Percentiles rank a stretch among this genome's conserved stretches.
phyloP scores from a whole-genome alignment of 2,329 filamentous ascomycete genomes.

The Penicillium sp. region DNA sequence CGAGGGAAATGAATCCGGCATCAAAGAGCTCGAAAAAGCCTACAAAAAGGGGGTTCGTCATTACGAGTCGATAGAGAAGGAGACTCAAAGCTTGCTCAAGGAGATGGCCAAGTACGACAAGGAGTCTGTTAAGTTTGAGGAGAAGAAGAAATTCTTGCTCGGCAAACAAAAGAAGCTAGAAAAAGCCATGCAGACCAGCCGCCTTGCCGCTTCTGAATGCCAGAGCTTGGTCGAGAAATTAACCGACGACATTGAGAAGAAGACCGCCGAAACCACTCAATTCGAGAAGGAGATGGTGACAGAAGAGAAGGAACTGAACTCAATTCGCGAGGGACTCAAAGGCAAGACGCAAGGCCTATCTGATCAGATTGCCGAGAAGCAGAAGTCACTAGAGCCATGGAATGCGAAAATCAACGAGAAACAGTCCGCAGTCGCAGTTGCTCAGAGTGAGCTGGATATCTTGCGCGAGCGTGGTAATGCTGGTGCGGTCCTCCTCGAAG shows the following conservation, averaged over 20 bases:
- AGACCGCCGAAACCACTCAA: conserved; percentile 68
- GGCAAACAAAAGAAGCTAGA: conserved; percentile 94
- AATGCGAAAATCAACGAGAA: conserved; percentile 96
- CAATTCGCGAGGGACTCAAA: conserved; percentile 83
- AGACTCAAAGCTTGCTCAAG: conserved; percentile 74
- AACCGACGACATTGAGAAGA: conserved; percentile 71
- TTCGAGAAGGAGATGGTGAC: conserved; percentile 73
- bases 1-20: conserved; percentile 81
- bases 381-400: conserved; percentile 95
- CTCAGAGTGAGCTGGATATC: conserved; percentile 91
- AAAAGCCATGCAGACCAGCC: conserved; percentile 76
- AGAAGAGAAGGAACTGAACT: conserved; percentile 78
- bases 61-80: conserved; percentile 77
- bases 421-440: conserved; percentile 87
- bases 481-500: conserved; percentile 77
- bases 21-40: conserved; percentile 82
- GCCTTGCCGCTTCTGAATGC: conserved; percentile 70
- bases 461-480: conserved; percentile 85
- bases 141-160: conserved; percentile 90
- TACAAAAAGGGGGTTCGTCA: conserved; percentile 82
- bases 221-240: conserved; percentile 76
- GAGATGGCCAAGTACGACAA: conserved; percentile 93
- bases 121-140: conserved; percentile 94
- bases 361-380: conserved; percentile 85
- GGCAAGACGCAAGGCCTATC: conserved; percentile 95